A percentile compares a stretch with the other conserved stretches of the same genome.
phyloP scores from a whole-genome alignment of 2,329 filamentous ascomycete genomes.

The Aureobasidium sp. region DNA sequence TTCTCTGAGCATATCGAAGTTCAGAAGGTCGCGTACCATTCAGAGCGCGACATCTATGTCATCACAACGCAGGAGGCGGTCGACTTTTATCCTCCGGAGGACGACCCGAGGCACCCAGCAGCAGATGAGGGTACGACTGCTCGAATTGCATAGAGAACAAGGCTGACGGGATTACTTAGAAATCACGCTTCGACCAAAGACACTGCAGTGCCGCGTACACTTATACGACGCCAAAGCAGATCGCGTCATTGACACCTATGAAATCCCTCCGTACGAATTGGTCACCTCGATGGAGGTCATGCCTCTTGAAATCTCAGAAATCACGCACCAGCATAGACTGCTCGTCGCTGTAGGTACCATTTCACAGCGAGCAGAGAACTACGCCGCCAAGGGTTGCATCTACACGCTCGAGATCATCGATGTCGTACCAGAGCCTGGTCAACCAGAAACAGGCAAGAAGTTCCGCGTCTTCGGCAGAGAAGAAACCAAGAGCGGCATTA shows the following conservation, averaged over 20 bases:
- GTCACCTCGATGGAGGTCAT: constrained; percentile 77
- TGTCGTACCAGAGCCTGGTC: constrained; percentile 82
- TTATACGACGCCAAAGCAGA: constrained; percentile 72
- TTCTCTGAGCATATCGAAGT: constrained; percentile 52
- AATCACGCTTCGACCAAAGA: constrained; percentile 55
- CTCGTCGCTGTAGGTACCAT: constrained; percentile 81
- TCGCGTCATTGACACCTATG: constrained; percentile 68
- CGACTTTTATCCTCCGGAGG: constrained; percentile 76
- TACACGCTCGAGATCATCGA: constrained; percentile 88
- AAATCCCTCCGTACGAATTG: constrained; percentile 67
- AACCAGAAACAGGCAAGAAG: constrained; percentile 76
- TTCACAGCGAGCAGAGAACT: constrained; percentile 80
- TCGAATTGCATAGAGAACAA: not conserved
- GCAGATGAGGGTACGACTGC: constrained; percentile 55
- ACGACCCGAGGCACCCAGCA: constrained; percentile 79
- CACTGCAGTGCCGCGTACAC: constrained; percentile 66
- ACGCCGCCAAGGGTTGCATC: constrained; percentile 75
- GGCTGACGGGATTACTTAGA: constrained; percentile 31
- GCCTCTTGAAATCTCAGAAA: constrained; percentile 82
- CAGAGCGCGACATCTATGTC: constrained; percentile 66
- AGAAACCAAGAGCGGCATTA: constrained; percentile 87
- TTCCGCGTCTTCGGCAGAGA: constrained; percentile 84
- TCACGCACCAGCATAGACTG: constrained; percentile 76
- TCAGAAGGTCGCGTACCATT: constrained; percentile 68
- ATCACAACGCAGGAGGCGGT: constrained; percentile 61